Conservation (phyloP, 257 asterid genomes). For the Solanum neorickii region DNA sequence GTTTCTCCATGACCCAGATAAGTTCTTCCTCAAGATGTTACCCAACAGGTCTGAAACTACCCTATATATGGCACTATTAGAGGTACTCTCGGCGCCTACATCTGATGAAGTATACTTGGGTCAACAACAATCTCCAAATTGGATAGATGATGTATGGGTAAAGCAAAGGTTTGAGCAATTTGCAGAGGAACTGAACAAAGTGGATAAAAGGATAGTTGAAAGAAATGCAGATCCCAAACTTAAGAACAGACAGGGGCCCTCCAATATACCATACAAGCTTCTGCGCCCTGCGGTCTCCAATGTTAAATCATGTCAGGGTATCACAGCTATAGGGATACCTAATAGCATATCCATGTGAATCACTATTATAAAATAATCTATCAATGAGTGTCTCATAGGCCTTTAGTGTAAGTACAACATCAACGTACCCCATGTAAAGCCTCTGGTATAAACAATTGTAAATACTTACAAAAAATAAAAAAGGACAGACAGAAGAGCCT, state of each 20-base stretch:
- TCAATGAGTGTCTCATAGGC: not conserved
- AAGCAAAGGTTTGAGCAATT: conserved; percentile 19
- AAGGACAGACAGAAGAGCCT: not conserved
- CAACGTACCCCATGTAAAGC: not conserved
- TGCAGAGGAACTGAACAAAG: conserved; percentile 25
- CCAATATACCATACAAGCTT: conserved; percentile 18
- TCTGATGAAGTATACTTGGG: conserved; percentile 21
- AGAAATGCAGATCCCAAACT: conserved; percentile 33
- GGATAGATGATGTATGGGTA: conserved; percentile 26
- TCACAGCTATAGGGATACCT: conserved; percentile 22
- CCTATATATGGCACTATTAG: conserved; percentile 26
- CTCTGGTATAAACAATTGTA: not conserved
- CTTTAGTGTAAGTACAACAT: not conserved
- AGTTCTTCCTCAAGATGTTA: conserved; percentile 24
- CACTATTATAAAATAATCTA: not conserved
- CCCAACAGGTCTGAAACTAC: conserved; percentile 29
- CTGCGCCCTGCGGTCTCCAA: conserved; percentile 15
- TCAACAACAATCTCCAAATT: conserved; percentile 14
- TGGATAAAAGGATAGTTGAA: conserved; percentile 15
- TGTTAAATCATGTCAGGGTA: conserved; percentile 9
- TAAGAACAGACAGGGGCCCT: conserved; percentile 29
- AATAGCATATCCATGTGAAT: conserved; percentile 24
- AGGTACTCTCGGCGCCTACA: conserved; percentile 19
- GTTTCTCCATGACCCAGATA: conserved; percentile 30
- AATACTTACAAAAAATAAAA: not conserved